Percentiles rank a stretch among this genome's conserved stretches.
Evolutionary conservation across 1,284 basidiomycete species (phyloP).

Genomic region (Ceratobasidium sp.): DNA sequence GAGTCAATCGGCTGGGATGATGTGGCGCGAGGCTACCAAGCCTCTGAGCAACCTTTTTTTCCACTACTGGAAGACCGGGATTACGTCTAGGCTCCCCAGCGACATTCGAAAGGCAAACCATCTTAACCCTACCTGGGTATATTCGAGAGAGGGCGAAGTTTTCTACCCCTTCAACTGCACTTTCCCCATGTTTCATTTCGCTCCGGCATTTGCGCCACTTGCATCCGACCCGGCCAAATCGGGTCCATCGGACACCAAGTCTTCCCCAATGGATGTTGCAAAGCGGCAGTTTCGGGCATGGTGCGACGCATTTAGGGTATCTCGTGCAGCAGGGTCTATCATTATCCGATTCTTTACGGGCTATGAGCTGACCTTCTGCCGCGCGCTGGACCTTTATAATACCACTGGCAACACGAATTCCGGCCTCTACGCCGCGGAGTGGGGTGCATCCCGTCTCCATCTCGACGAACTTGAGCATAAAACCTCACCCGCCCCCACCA

Average conservation of each 20-base stretch:
- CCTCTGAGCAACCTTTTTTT: conserved; percentile 53
- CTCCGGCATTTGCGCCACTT: conserved; percentile 55
- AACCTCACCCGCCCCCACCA: not conserved
- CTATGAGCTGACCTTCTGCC: conserved; percentile 25
- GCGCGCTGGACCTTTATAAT: not conserved
- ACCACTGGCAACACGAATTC: not conserved
- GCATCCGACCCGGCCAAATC: conserved; percentile 1
- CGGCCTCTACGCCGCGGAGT: not conserved
- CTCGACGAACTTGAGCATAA: not conserved
- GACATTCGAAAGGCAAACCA: conserved; percentile 49
- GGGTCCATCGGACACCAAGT: not conserved
- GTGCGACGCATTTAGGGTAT: not conserved
- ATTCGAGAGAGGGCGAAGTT: conserved; percentile 59
- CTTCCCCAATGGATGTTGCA: conserved; percentile 7
- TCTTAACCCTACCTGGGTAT: conserved; percentile 66
- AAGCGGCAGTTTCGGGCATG: conserved; percentile 27
- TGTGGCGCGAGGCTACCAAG: conserved; percentile 52
- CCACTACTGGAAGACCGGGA: conserved; percentile 62
- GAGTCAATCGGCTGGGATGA: conserved; percentile 60
- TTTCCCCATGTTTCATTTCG: conserved; percentile 66
- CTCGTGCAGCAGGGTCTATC: not conserved
- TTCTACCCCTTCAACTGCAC: conserved; percentile 63
- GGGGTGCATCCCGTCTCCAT: conserved; percentile 17
- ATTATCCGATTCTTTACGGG: conserved; percentile 19
- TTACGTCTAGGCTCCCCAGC: conserved; percentile 56